Base-by-base conservation (phyloP, 306 rosid species). In the Ceratonia siliqua region DNA sequence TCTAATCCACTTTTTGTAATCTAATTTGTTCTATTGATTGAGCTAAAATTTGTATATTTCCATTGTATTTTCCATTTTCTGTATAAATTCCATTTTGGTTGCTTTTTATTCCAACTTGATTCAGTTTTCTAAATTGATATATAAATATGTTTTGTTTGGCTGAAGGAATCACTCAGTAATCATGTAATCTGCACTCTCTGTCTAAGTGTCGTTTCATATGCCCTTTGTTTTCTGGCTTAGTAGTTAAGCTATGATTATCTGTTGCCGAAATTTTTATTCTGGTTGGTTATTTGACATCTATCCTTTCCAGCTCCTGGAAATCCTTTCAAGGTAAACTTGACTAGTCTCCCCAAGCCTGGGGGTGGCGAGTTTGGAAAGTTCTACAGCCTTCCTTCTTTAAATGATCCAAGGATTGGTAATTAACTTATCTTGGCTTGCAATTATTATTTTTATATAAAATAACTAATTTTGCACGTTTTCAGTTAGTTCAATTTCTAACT, bases 291-390 rank as follows among this genome's bases (percentile, higher is more conserved):
- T 75, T 53, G 52, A 32, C 18, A 6, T 2, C 4, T 36, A 46
- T 50, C 36, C 15, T 20, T 78, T 66, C 21, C 82, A 78, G 83
- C 75, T 3, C 32, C 8, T 14, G 81, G 73, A 73, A 82, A 77
- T 78, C 85, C 85, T 35, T 82, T 82, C 77, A 67, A 77, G 20
- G 79, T 69, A 73, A 77, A 77, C 79, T 58, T 82, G 79, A 77
- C 79, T 0, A 77, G 82, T 62, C 85, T 77, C 48, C 84, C 82
- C 57, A 81, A 76, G 76, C 82, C 83, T 1, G 68, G 81, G 28
- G 86, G 86, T 4, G 86, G 83, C 15, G 79, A 83, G 46, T 75
- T 74, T 50, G 83, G 83, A 43, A 83, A 83, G 27, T 83, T 79
- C 72, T 83, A 83, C 42, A 75, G 83, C 49, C 83, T 83, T 59